Base-by-base conservation (phyloP, 2,329 filamentous ascomycete species). In the Annulohypoxylon truncatum region DNA sequence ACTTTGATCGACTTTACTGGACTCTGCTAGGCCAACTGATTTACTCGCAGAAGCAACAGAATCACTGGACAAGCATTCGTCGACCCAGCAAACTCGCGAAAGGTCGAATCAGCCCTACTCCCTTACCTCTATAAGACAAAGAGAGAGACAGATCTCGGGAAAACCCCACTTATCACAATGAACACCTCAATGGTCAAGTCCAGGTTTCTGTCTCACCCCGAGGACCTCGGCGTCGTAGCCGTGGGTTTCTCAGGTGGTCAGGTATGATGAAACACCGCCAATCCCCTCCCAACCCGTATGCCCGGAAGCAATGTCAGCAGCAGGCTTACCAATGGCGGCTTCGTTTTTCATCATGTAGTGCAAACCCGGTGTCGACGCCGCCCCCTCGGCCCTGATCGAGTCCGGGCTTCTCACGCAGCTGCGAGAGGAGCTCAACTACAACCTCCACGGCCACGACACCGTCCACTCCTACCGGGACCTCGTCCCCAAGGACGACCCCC, bases 191-290 rank as follows among this genome's bases (percentile, higher is more conserved):
- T 84, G 77, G 77, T 87, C 70, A 78, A 82, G 71, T 85, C 84
- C 77, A 94, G 91, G 77, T 98, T 97, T 83, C 90, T 98, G 73
- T 85, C 90, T 69, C 85, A 90, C 76, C 87, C 89, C 29, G 86
- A 92, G 76, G 90, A 98, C 76, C 85, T 99, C 70, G 96, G 95
- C 68, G 87, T 99, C 61, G 93, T 98, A 35, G 94, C 95, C 52
- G 96, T 98, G 35, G 95, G 95, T 68, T 99, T 98, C 84, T 97
- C 94, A 57, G 95, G 95, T 71, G 96, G 96, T 61, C 96, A 97
- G 89, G 94, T 96, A 89, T 73, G 84, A 75, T 55, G 24, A 29
- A 56, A 18, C 10, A 20, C 20, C 54, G 15, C 18, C 24, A n/a
- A 48, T 26, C 50, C 40, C 50, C 51, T 38, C 52, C 26, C 31